phyloP scores from a whole-genome alignment of 1,284 basidiomycete species.

The Hortiboletus rubellus region DNA sequence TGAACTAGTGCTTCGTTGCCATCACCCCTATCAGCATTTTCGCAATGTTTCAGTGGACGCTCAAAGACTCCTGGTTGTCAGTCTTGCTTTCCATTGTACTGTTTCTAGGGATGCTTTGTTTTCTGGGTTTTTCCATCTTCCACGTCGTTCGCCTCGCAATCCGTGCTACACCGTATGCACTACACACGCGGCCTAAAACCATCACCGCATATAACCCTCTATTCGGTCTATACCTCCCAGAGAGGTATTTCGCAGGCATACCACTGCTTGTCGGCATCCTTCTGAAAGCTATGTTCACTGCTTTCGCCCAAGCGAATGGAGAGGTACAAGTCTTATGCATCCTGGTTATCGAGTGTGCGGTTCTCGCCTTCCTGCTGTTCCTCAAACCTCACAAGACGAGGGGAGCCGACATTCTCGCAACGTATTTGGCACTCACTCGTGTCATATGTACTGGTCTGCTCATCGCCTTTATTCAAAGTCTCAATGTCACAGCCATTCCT shows the following conservation, averaged over 20 bases:
- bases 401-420: conserved; percentile 61
- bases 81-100: conserved; percentile 65
- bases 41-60: conserved; percentile 85
- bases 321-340: conserved; percentile 73
- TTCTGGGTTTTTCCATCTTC: conserved; percentile 48
- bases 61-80: conserved; percentile 83
- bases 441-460: conserved; percentile 62
- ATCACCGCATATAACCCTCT: conserved; percentile 48
- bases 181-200: conserved; percentile 40
- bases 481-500: conserved; percentile 65
- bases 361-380: conserved; percentile 55
- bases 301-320: conserved; percentile 65
- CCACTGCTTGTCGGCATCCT: conserved; percentile 56
- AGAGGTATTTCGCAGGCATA: conserved; percentile 59
- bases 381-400: conserved; percentile 58
- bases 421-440: conserved; percentile 62
- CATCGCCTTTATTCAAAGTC: conserved; percentile 64
- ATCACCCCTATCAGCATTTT: conserved; percentile 75
- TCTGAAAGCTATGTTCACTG: conserved; percentile 70
- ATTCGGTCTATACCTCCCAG: conserved; percentile 54
- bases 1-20: conserved; percentile 56
- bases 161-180: conserved; percentile 37
- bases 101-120: conserved; percentile 54
- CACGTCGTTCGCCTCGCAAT: conserved; percentile 46
- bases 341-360: conserved; percentile 64